phyloP scores from a whole-genome alignment of 495 filamentous ascomycete genomes.

The Neurospora tetraspora region DNA sequence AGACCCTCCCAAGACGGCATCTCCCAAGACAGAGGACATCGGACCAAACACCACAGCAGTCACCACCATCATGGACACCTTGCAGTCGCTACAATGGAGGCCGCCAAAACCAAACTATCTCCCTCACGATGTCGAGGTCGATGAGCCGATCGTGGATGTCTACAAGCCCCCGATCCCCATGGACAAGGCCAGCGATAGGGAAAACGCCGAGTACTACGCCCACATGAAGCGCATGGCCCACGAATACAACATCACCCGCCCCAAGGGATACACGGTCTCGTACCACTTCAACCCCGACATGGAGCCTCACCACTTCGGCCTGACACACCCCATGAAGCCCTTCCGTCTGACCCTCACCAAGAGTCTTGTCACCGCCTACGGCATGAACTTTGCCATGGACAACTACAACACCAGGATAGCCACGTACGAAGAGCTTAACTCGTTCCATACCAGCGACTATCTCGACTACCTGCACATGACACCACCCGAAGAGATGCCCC shows the following conservation, averaged over 20 bases:
- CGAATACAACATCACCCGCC: constrained; percentile 63
- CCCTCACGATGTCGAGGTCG: constrained; percentile 32
- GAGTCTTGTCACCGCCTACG: constrained; percentile 83
- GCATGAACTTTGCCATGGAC: constrained; percentile 94
- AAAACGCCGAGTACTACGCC: constrained; percentile 52
- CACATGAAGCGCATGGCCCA: constrained; percentile 57
- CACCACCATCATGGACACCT: constrained; percentile 13
- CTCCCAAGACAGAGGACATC: not conserved
- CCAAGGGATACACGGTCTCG: constrained; percentile 81
- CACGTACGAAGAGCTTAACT: constrained; percentile 74
- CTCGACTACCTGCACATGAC: constrained; percentile 69
- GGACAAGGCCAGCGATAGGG: constrained; percentile 40
- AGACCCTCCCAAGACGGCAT: no score
- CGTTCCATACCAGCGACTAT: constrained; percentile 84
- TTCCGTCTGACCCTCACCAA: constrained; percentile 96
- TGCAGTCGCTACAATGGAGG: constrained; percentile 19
- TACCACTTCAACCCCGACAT: constrained; percentile 94
- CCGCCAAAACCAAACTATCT: constrained; percentile 42
- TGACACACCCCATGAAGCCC: constrained; percentile 95
- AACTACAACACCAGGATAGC: constrained; percentile 73
- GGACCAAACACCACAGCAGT: not conserved
- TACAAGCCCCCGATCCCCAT: constrained; percentile 41
- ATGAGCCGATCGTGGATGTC: constrained; percentile 57
- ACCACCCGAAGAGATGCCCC: constrained; percentile 35
- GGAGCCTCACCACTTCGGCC: constrained; percentile 92